Conservation (phyloP, 169 alveolate species). For the Haemoproteus tartakovskyi region DNA sequence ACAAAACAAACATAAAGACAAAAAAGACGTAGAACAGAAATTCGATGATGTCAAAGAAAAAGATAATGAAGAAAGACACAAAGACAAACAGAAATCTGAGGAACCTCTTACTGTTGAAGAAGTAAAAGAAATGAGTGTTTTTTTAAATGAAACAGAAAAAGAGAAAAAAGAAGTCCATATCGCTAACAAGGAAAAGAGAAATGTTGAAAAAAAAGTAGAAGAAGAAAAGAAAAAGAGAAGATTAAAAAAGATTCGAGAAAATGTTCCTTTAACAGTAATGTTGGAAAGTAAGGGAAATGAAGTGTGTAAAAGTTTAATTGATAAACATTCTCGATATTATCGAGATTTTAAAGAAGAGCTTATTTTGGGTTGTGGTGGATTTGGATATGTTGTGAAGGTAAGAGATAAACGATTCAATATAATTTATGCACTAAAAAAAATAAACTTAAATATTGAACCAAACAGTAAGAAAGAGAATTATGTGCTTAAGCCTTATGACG, state of each 20-base stretch:
- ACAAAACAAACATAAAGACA: background rate
- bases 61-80: background rate
- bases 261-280: slow-evolving; percentile 21
- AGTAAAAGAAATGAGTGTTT: slow-evolving; percentile 26
- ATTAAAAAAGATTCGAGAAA: slow-evolving; percentile 35
- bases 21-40: background rate
- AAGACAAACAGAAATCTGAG: slow-evolving; percentile 3
- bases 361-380: slow-evolving; percentile 82
- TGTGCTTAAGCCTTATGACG: slow-evolving; percentile 36
- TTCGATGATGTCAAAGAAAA: too few species aligned
- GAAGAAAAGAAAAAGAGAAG: slow-evolving; percentile 31
- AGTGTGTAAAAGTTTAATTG: slow-evolving; percentile 35
- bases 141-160: slow-evolving; percentile 15
- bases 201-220: slow-evolving; percentile 7
- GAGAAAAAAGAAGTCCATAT: background rate
- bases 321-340: slow-evolving; percentile 73
- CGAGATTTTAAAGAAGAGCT: slow-evolving; percentile 78
- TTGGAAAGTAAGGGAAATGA: slow-evolving; percentile 47
- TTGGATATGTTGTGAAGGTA: slow-evolving; percentile 84
- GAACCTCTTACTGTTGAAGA: slow-evolving; percentile 9
- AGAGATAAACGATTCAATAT: slow-evolving; percentile 70
- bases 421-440: slow-evolving; percentile 79
- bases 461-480: slow-evolving; percentile 3
- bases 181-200: background rate
- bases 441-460: slow-evolving; percentile 45